These are phyloP conservation scores for Aspergillus novoparasiticus DNA, from an alignment of 2,329 filamentous ascomycete genomes.

Conservation along the genomic window DNA sequence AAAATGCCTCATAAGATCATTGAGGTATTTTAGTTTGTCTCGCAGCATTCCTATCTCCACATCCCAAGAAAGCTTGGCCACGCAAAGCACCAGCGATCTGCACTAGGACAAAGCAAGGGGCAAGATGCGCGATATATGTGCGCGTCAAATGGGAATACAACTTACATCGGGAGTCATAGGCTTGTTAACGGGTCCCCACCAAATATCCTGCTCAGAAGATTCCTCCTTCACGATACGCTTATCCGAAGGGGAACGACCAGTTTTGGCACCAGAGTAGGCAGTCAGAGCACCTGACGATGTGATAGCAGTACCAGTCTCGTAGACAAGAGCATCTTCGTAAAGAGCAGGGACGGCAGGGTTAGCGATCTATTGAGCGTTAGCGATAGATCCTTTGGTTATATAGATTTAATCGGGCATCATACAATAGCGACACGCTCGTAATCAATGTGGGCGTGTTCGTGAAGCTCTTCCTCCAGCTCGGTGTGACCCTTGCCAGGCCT, in stretches of 20 bases:
- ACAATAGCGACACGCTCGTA: slow-evolving; percentile 98
- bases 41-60: slow-evolving; percentile 2
- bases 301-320: slow-evolving; percentile 97
- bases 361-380: slow-evolving; percentile 58
- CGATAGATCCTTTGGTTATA: slow-evolving; percentile 8
- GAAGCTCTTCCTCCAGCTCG: slow-evolving; percentile 95
- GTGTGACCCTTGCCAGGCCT: slow-evolving; percentile 88
- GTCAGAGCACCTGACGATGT: slow-evolving; percentile 93
- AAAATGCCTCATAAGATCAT: slow-evolving; percentile 21
- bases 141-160: slow-evolving; percentile 26
- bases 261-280: slow-evolving; percentile 98
- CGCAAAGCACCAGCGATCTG: slow-evolving; percentile 9
- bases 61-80: slow-evolving; percentile 21
- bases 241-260: slow-evolving; percentile 91
- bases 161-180: slow-evolving; percentile 96
- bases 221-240: slow-evolving; percentile 96
- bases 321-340: slow-evolving; percentile 98
- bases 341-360: slow-evolving; percentile 94
- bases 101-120: slow-evolving; percentile 25
- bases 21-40: slow-evolving; percentile 20
- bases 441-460: slow-evolving; percentile 98
- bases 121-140: slow-evolving; percentile 20
- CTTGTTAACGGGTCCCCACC: slow-evolving; percentile 99
- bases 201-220: slow-evolving; percentile 85
- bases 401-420: slow-evolving; percentile 41